Conservation (phyloP, 2,329 filamentous ascomycete species). For the Pseudogymnoascus sp. region DNA sequence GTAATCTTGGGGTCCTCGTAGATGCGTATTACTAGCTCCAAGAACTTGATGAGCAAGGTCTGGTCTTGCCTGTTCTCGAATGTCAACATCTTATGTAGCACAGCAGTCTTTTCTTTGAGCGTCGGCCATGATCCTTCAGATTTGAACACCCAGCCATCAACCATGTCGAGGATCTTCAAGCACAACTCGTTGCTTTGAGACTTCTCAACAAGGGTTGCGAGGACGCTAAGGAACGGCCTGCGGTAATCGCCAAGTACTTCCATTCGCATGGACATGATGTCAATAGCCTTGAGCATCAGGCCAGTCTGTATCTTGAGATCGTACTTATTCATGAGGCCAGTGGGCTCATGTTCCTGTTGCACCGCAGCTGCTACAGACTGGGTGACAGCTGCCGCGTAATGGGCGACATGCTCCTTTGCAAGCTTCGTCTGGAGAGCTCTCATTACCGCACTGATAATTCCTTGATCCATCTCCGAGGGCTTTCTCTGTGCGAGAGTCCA, state of each 20-base stretch:
- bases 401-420: slow-evolving; percentile 84
- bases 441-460: slow-evolving; percentile 73
- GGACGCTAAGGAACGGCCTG: slow-evolving; percentile 85
- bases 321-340: slow-evolving; percentile 57
- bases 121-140: slow-evolving; percentile 94
- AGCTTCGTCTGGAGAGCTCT: slow-evolving; percentile 88
- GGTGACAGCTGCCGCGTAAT: slow-evolving; percentile 52
- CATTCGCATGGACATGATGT: slow-evolving; percentile 86
- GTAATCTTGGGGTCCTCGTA: slow-evolving; percentile 97
- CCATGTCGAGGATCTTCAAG: slow-evolving; percentile 86
- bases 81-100: slow-evolving; percentile 96
- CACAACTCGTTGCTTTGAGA: slow-evolving; percentile 81
- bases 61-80: slow-evolving; percentile 82
- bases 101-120: slow-evolving; percentile 96
- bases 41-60: slow-evolving; percentile 82
- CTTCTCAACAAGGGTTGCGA: slow-evolving; percentile 92
- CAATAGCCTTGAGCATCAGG: slow-evolving; percentile 89
- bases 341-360: slow-evolving; percentile 40
- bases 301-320: slow-evolving; percentile 85
- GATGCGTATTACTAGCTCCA: slow-evolving; percentile 92
- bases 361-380: slow-evolving; percentile 34
- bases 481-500: slow-evolving; percentile 86
- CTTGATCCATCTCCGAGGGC: slow-evolving; percentile 79
- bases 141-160: slow-evolving; percentile 92
- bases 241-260: slow-evolving; percentile 84